Percentiles rank a stretch among this genome's conserved stretches.
Evolutionary conservation across 1,284 basidiomycete genomes (phyloP).

Genomic region (Apiotrichum veenhuisii): DNA sequence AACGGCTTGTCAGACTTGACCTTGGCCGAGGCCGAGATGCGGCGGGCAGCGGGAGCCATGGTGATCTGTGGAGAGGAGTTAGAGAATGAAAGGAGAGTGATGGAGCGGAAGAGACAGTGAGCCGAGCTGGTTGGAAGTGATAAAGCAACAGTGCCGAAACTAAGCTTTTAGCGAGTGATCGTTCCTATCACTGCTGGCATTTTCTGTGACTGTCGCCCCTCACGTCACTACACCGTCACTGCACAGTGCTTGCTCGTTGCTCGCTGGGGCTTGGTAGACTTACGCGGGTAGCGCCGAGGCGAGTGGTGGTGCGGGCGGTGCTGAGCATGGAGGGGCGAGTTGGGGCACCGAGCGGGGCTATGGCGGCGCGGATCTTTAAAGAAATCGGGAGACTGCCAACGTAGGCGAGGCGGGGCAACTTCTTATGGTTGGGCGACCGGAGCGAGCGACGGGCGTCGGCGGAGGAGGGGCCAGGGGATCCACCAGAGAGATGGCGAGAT

Average conservation of each 20-base stretch:
- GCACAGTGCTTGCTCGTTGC: neutral
- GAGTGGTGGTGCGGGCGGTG: constrained; percentile 2
- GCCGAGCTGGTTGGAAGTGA: neutral
- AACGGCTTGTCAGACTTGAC: constrained; percentile 54
- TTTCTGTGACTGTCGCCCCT: too few relatives aligned
- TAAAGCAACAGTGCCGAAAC: neutral
- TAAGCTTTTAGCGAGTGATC: too few relatives aligned
- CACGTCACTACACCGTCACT: too few relatives aligned
- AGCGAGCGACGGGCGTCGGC: too few relatives aligned
- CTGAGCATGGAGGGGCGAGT: neutral
- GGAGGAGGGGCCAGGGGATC: too few relatives aligned
- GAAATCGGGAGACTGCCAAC: neutral
- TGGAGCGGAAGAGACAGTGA: constrained; percentile 1
- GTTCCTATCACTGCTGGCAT: too few relatives aligned
- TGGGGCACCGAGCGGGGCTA: neutral
- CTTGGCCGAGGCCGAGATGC: constrained; percentile 11
- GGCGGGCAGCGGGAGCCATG: constrained; percentile 12
- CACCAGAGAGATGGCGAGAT: too few relatives aligned
- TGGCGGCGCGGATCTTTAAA: neutral
- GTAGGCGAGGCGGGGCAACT: too few relatives aligned
- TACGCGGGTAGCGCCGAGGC: constrained; percentile 5
- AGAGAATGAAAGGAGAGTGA: neutral
- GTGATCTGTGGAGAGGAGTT: constrained; percentile 1
- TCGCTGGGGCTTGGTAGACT: neutral
- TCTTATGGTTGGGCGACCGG: too few relatives aligned